phyloP scores from a whole-genome alignment of 176 grass and related monocot genomes.

The Oryza meridionalis region DNA sequence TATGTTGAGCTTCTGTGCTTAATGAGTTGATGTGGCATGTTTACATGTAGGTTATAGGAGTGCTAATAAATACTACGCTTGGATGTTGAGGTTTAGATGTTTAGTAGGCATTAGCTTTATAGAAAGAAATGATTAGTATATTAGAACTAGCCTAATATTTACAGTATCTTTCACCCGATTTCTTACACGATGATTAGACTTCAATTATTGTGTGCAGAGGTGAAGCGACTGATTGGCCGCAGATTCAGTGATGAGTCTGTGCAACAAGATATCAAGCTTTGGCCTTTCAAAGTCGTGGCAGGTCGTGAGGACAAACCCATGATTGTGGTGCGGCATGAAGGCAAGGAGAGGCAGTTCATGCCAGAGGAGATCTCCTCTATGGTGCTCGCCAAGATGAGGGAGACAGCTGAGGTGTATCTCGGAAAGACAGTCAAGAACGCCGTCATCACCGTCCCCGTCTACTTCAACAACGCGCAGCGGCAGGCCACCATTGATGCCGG shows the following conservation, averaged over 20 bases:
- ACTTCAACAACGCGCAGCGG: slow-evolving; percentile 89
- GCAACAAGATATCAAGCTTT: slow-evolving; percentile 74
- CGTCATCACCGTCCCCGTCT: slow-evolving; percentile 77
- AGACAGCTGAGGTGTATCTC: slow-evolving; percentile 52
- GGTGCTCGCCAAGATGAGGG: slow-evolving; percentile 68
- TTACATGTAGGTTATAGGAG: too few relatives aligned
- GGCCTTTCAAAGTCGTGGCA: slow-evolving; percentile 68
- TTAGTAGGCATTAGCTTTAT: too few relatives aligned
- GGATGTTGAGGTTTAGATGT: too few relatives aligned
- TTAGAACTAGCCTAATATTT: too few relatives aligned
- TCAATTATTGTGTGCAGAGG: slow-evolving; percentile 47
- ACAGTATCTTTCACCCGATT: too few relatives aligned
- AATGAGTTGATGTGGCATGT: too few relatives aligned
- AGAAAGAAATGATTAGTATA: too few relatives aligned
- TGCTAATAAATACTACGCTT: too few relatives aligned
- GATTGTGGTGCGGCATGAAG: slow-evolving; percentile 63
- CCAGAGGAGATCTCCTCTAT: slow-evolving; percentile 68
- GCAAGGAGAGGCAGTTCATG: slow-evolving; percentile 66
- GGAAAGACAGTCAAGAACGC: slow-evolving; percentile 67
- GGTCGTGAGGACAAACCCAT: slow-evolving; percentile 68
- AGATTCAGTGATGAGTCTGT: slow-evolving; percentile 72
- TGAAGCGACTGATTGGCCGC: slow-evolving; percentile 79
- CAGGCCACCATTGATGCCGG: slow-evolving; percentile 94
- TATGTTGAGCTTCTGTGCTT: too few relatives aligned
- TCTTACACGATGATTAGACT: too few relatives aligned